Percentiles rank a stretch among this genome's conserved stretches.
These are phyloP conservation scores for Zygotorulaspora florentina DNA, from an alignment of 805 yeast species.

Conservation along the genomic window DNA sequence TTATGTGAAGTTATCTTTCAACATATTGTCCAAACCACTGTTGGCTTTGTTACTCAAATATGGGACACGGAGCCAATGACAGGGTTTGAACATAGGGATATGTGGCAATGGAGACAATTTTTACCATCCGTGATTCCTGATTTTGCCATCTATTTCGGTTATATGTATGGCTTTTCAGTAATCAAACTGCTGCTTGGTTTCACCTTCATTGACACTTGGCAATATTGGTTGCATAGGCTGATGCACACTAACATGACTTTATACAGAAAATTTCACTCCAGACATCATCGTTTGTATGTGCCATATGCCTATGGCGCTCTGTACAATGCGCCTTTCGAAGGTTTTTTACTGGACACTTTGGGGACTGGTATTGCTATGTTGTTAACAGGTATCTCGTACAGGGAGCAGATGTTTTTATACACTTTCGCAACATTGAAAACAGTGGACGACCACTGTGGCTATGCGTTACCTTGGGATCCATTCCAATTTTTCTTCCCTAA, in stretches of 20 bases:
- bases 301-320: slow-evolving; percentile 97
- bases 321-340: slow-evolving; percentile 92
- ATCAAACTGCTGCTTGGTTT: slow-evolving; percentile 61
- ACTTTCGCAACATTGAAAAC: slow-evolving; percentile 93
- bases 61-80: slow-evolving; percentile 55
- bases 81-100: slow-evolving; percentile 47
- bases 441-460: slow-evolving; percentile 99
- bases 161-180: slow-evolving; percentile 60
- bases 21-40: slow-evolving; percentile 74
- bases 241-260: slow-evolving; percentile 81
- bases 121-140: slow-evolving; percentile 43
- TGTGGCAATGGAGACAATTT: slow-evolving; percentile 42
- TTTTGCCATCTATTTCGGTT: slow-evolving; percentile 45
- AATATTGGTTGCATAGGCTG: slow-evolving; percentile 78
- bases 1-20: slow-evolving; percentile 78
- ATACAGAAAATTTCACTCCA: slow-evolving; percentile 82
- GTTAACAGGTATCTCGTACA: slow-evolving; percentile 58
- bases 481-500: slow-evolving; percentile 91
- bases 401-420: slow-evolving; percentile 71
- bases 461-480: slow-evolving; percentile 84
- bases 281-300: slow-evolving; percentile 90
- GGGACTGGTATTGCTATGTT: slow-evolving; percentile 86
- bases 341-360: slow-evolving; percentile 82
- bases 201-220: slow-evolving; percentile 88
- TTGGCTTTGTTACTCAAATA: slow-evolving; percentile 53